Evolutionary conservation across 495 filamentous ascomycete species (phyloP).

Genomic region (Barbatosphaeria neglecta): DNA sequence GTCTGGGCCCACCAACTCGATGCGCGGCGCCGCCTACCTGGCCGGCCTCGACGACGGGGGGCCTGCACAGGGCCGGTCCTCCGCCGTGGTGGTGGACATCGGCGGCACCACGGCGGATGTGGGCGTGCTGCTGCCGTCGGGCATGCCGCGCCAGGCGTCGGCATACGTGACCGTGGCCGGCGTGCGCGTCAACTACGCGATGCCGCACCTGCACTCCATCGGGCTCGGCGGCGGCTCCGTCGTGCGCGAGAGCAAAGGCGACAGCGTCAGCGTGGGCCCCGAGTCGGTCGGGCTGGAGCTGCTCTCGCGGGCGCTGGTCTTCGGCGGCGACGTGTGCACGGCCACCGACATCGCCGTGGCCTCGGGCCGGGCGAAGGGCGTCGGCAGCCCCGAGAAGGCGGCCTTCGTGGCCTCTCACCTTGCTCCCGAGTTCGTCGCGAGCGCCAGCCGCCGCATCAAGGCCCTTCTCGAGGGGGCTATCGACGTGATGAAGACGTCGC

Average conservation of each 20-base stretch:
- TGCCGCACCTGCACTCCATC: conserved; percentile 41
- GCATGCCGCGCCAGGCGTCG: conserved; percentile 44
- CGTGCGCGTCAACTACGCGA: conserved; percentile 40
- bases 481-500: conserved; percentile 38
- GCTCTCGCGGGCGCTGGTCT: conserved; percentile 17
- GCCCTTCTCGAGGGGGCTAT: conserved; percentile 30
- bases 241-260: conserved; percentile 14
- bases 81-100: conserved; percentile 33
- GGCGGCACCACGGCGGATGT: conserved; percentile 48
- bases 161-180: conserved; percentile 39
- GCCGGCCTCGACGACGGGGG: conserved; percentile 8
- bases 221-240: conserved; percentile 44
- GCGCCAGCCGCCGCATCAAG: conserved; percentile 21
- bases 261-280: conserved; percentile 27
- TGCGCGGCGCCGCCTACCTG: conserved; percentile 37
- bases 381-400: conserved; percentile 25
- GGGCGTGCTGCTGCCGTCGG: conserved; percentile 37
- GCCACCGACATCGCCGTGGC: conserved; percentile 36
- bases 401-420: too few relatives aligned
- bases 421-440: conserved; percentile 9
- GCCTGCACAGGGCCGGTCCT: too few relatives aligned
- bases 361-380: conserved; percentile 15
- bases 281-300: conserved; percentile 33
- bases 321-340: conserved; percentile 41
- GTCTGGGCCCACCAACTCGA: conserved; percentile 42